Conservation (phyloP, 371 early-diverging fungal species). For the Actinomucor elegans region DNA sequence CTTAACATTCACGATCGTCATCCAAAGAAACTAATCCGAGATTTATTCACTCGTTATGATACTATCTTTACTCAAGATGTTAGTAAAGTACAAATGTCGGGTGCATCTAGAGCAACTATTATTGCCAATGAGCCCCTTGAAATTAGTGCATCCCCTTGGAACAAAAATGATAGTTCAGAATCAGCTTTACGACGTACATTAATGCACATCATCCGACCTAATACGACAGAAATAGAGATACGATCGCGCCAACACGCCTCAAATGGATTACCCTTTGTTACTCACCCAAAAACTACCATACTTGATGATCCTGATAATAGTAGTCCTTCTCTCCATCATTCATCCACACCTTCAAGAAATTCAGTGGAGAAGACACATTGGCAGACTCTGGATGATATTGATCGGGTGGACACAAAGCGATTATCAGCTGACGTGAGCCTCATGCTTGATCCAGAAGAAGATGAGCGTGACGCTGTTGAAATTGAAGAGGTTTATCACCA, state of each 20-base stretch:
- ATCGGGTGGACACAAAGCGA: background rate
- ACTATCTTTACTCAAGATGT: constrained; percentile 18
- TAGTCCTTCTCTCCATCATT: background rate
- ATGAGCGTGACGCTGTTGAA: constrained; percentile 5
- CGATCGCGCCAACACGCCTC: background rate
- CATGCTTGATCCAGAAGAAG: constrained; percentile 2
- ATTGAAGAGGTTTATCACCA: constrained; percentile 1
- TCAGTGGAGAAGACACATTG: background rate
- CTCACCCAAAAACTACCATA: constrained; percentile 1
- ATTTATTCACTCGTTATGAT: constrained; percentile 38
- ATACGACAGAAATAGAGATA: background rate
- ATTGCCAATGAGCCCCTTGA: constrained; percentile 1
- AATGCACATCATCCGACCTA: background rate
- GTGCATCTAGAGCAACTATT: constrained; percentile 12
- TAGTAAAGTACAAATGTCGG: constrained; percentile 12
- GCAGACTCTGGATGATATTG: background rate
- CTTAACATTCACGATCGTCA: constrained; percentile 53
- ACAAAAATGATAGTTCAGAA: background rate
- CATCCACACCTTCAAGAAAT: background rate
- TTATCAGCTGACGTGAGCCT: background rate
- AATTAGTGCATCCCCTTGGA: background rate
- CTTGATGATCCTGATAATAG: constrained; percentile 24
- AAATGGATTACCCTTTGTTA: background rate
- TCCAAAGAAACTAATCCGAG: constrained; percentile 46
- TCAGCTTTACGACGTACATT: constrained; percentile 4